Percentiles rank a stretch among this genome's conserved stretches.
These are phyloP conservation scores for Knoxia roxburghii DNA, from an alignment of 257 asterid genomes.

Conservation along the genomic window DNA sequence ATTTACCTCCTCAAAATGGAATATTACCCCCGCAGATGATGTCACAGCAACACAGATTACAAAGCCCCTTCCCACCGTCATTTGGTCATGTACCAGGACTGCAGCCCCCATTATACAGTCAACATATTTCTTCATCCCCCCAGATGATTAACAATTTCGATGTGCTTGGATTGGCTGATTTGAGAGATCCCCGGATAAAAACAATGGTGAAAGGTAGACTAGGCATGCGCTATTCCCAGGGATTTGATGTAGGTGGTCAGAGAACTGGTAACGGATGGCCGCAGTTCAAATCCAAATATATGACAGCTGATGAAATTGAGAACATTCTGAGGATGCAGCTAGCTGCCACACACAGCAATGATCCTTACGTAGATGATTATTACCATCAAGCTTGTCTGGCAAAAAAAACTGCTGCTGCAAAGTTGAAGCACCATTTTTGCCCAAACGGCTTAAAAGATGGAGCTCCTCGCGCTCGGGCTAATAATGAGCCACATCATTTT, in stretches of 20 bases:
- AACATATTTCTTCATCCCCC: constrained; percentile 51
- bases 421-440: constrained; percentile 82
- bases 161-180: constrained; percentile 53
- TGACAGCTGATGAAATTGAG: constrained; percentile 81
- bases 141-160: constrained; percentile 61
- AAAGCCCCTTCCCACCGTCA: constrained; percentile 55
- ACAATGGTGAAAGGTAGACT: constrained; percentile 52
- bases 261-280: constrained; percentile 59
- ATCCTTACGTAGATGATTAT: constrained; percentile 89
- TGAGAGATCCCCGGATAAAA: constrained; percentile 68
- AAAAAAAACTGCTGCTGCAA: constrained; percentile 59
- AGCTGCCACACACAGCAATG: constrained; percentile 85
- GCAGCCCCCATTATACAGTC: constrained; percentile 50
- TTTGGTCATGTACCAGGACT: constrained; percentile 48
- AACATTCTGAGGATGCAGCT: constrained; percentile 79
- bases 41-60: constrained; percentile 54
- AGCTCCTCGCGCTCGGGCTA: constrained; percentile 54
- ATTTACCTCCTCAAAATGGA: constrained; percentile 60
- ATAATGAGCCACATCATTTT: constrained; percentile 74
- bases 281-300: constrained; percentile 68
- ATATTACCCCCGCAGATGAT: constrained; percentile 48
- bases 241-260: constrained; percentile 41
- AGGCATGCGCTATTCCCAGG: constrained; percentile 50
- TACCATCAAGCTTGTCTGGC: constrained; percentile 91
- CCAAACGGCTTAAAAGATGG: constrained; percentile 63